These are phyloP conservation scores for Peterozyma xylosa DNA, from an alignment of 805 yeast species.

Conservation along the genomic window DNA sequence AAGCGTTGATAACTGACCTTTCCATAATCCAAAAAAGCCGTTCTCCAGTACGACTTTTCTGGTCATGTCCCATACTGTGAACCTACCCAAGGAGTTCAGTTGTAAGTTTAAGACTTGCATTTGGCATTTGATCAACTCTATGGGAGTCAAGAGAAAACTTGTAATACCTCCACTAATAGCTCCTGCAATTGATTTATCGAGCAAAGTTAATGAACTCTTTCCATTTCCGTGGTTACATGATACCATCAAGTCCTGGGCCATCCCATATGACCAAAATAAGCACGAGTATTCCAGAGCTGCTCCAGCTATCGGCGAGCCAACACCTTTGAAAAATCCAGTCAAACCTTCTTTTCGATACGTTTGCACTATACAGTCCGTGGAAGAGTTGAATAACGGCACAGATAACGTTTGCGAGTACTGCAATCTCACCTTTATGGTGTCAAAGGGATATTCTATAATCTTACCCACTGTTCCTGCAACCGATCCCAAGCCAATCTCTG, in stretches of 20 bases:
- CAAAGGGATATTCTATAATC: constrained; percentile 84
- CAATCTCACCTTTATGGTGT: constrained; percentile 82
- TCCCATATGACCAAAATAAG: constrained; percentile 59
- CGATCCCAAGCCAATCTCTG: constrained; percentile 43
- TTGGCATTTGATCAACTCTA: constrained; percentile 85
- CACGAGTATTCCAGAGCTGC: constrained; percentile 88
- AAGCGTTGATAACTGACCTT: constrained; percentile 77
- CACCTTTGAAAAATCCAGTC: constrained; percentile 70
- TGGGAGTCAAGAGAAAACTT: constrained; percentile 79
- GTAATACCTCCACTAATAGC: constrained; percentile 79
- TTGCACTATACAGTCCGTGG: constrained; percentile 55
- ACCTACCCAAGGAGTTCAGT: constrained; percentile 14
- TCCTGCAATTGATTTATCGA: constrained; percentile 51
- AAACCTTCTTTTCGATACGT: constrained; percentile 66
- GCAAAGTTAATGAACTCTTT: constrained; percentile 11
- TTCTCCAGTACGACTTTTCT: constrained; percentile 32
- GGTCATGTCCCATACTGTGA: constrained; percentile 30
- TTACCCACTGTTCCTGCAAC: constrained; percentile 80
- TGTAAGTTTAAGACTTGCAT: constrained; percentile 59
- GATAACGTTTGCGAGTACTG: constrained; percentile 62
- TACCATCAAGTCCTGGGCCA: constrained; percentile 28
- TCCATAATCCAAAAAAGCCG: constrained; percentile 77
- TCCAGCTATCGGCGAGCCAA: constrained; percentile 77
- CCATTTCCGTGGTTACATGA: constrained; percentile 12
- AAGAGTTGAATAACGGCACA: constrained; percentile 42